Conservation (phyloP, 768 basidiomycete genomes). For the Auriscalpium vulgare region DNA sequence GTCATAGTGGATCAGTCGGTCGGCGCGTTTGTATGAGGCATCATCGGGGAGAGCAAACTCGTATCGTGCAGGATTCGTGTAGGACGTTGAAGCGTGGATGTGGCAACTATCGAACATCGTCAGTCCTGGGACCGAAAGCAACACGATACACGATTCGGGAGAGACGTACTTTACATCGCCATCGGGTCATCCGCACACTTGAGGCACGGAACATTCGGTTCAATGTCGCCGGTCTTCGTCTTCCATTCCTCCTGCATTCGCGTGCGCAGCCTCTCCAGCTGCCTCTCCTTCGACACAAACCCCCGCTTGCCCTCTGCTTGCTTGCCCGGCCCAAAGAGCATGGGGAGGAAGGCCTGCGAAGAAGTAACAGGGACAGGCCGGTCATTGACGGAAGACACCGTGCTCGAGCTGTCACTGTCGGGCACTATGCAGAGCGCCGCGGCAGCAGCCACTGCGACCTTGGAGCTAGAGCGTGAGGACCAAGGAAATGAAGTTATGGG, state of each 20-base stretch:
- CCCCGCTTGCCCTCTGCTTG: constrained; percentile 19
- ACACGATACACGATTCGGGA: too few relatives aligned
- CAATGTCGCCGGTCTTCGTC: not conserved
- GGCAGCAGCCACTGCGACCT: constrained; percentile 1
- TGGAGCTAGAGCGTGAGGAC: constrained; percentile 17
- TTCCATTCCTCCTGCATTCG: constrained; percentile 38
- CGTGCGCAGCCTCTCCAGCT: constrained; percentile 53
- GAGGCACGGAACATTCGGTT: not conserved
- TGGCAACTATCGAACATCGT: not conserved
- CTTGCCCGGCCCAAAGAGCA: constrained; percentile 6
- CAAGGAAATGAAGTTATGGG: constrained; percentile 41
- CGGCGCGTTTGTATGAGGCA: too few relatives aligned
- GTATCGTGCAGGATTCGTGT: too few relatives aligned
- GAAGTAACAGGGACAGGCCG: constrained; percentile 8
- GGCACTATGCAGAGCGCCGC: constrained; percentile 13
- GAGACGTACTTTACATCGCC: not conserved
- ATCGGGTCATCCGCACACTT: not conserved
- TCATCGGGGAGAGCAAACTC: too few relatives aligned
- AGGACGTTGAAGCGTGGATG: not conserved
- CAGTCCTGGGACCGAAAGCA: not conserved
- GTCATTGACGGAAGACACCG: constrained; percentile 2
- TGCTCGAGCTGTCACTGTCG: constrained; percentile 16
- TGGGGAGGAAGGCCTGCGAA: constrained; percentile 7
- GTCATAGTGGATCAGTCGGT: too few relatives aligned
- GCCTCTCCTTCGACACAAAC: constrained; percentile 57